phyloP scores from a whole-genome alignment of 345 rosid species.

The Triadica sebifera region DNA sequence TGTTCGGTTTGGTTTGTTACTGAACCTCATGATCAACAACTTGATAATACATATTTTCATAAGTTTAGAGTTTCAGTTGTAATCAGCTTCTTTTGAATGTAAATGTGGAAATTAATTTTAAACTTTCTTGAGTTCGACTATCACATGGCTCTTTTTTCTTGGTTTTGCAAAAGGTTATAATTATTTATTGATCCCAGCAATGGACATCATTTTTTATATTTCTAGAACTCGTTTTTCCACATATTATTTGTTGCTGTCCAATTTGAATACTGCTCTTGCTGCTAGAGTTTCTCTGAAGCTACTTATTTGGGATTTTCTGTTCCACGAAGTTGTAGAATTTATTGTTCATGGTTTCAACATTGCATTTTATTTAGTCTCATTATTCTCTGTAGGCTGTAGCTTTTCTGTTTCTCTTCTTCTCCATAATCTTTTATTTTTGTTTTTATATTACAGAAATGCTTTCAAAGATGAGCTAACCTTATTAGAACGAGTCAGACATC shows the following conservation, averaged over 20 bases:
- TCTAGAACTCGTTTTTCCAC: neutral
- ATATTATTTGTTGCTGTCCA: neutral
- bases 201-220: neutral
- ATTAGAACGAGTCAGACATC: constrained; percentile 89
- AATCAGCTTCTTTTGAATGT: neutral
- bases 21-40: neutral
- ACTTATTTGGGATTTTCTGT: neutral
- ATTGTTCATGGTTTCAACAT: neutral
- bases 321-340: neutral
- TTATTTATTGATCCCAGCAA: neutral
- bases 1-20: neutral
- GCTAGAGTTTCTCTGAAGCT: neutral
- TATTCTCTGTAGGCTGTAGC: neutral
- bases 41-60: neutral
- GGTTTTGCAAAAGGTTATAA: neutral
- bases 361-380: neutral
- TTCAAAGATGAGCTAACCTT: constrained; percentile 80
- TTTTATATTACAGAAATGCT: constrained; percentile 56
- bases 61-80: neutral
- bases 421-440: constrained; percentile 8
- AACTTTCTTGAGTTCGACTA: neutral
- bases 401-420: neutral
- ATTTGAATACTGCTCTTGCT: neutral
- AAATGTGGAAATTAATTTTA: neutral
- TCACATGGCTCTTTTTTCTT: neutral